Evolutionary conservation across 352 stramenopile species (phyloP).

Genomic region (Pythium brachiatum): DNA sequence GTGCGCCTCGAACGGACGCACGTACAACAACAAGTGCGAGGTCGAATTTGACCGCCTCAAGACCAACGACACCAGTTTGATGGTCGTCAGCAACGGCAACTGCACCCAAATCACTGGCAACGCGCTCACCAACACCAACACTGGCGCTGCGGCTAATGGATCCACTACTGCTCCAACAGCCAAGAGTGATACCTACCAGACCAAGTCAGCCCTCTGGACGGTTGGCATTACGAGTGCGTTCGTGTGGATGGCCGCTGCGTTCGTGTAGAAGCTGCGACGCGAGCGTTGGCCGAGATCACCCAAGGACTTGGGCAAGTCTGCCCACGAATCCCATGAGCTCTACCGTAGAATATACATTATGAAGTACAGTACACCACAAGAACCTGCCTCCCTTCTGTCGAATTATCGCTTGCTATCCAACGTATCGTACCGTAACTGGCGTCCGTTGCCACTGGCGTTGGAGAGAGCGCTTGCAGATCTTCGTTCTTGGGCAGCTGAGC

Average conservation of each 20-base stretch:
- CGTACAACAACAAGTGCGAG: slow-evolving; percentile 48
- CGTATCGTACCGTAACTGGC: no score
- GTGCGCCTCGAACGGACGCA: slow-evolving; percentile 45
- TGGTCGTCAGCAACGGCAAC: slow-evolving; percentile 19
- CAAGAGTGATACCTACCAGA: background rate
- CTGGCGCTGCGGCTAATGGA: background rate
- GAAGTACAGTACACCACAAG: no score
- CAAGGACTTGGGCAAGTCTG: no score
- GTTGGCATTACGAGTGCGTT: slow-evolving; percentile 1
- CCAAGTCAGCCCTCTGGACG: slow-evolving; percentile 6
- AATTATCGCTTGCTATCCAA: no score
- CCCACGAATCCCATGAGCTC: no score
- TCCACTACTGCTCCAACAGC: background rate
- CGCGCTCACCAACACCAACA: background rate
- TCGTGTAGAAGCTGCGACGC: slow-evolving; percentile 1
- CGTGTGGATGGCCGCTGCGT: slow-evolving; percentile 1
- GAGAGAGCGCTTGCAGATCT: no score
- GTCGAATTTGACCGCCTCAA: slow-evolving; percentile 32
- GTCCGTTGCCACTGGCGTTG: no score
- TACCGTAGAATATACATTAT: no score
- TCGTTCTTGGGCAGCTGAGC: no score
- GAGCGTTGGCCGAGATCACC: background rate
- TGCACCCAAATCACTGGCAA: background rate
- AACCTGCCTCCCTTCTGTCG: no score
- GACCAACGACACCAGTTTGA: slow-evolving; percentile 19